Percentiles rank a stretch among this genome's conserved stretches.
Evolutionary conservation across 768 basidiomycete genomes (phyloP).

Genomic region (Chiua virens): DNA sequence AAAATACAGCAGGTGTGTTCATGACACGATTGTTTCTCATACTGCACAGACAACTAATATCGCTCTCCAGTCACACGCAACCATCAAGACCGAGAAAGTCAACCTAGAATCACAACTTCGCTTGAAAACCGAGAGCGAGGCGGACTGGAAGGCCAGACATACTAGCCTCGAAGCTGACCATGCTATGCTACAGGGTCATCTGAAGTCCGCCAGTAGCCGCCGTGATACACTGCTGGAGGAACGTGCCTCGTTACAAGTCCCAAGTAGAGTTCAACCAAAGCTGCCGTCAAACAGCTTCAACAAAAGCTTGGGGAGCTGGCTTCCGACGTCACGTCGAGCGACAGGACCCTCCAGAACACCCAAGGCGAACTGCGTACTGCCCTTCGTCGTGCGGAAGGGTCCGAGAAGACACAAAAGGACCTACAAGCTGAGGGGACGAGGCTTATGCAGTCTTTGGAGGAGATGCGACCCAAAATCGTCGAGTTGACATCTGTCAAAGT

Average conservation of each 20-base stretch:
- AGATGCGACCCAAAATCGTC: slow-evolving; percentile 84
- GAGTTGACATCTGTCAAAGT: slow-evolving; percentile 74
- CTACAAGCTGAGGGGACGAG: slow-evolving; percentile 77
- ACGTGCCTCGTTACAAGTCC: slow-evolving; percentile 47
- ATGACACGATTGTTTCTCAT: not conserved
- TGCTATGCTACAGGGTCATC: slow-evolving; percentile 38
- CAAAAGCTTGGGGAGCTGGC: slow-evolving; percentile 57
- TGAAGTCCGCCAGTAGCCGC: slow-evolving; percentile 46
- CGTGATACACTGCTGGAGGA: slow-evolving; percentile 49
- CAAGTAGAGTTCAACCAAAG: slow-evolving; percentile 47
- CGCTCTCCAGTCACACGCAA: slow-evolving; percentile 48
- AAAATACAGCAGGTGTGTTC: slow-evolving; percentile 70
- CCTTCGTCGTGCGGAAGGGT: slow-evolving; percentile 68
- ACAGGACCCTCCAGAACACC: slow-evolving; percentile 55
- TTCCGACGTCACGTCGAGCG: slow-evolving; percentile 50
- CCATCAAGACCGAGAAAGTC: slow-evolving; percentile 64
- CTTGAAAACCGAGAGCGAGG: slow-evolving; percentile 41
- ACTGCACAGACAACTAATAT: not conserved
- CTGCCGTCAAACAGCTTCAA: slow-evolving; percentile 52
- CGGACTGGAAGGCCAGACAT: slow-evolving; percentile 48
- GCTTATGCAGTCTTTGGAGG: slow-evolving; percentile 78
- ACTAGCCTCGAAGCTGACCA: slow-evolving; percentile 45
- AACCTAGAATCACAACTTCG: slow-evolving; percentile 48
- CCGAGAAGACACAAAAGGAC: slow-evolving; percentile 67
- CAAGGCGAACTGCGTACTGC: slow-evolving; percentile 69